A percentile compares a stretch with the other conserved stretches of the same genome.
These are phyloP conservation scores for Puya raimondii DNA, from an alignment of 176 grass and related monocot species.

Conservation along the genomic window DNA sequence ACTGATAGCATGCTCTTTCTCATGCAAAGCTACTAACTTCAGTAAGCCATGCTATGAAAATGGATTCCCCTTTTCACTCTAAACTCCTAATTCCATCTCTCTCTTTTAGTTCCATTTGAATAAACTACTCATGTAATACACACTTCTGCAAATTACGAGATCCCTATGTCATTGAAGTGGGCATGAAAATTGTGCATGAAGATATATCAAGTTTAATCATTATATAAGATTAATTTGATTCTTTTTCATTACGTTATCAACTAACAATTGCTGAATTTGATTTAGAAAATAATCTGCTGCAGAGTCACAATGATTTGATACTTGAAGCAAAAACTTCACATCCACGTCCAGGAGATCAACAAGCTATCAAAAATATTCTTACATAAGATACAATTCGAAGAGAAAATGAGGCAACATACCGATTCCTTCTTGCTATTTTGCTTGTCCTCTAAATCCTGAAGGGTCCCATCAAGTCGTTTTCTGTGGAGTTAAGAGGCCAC, in stretches of 20 bases:
- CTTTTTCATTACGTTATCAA: too few relatives aligned
- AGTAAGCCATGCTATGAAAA: background rate
- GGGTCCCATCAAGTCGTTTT: conserved; percentile 62
- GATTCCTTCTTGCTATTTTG: conserved; percentile 96
- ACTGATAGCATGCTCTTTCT: background rate
- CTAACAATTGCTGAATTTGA: too few relatives aligned
- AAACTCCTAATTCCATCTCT: background rate
- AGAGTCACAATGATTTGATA: too few relatives aligned
- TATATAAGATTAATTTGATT: too few relatives aligned
- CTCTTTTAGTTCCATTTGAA: background rate
- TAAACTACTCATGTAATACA: background rate
- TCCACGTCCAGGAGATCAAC: too few relatives aligned
- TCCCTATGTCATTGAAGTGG: too few relatives aligned
- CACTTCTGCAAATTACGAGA: background rate
- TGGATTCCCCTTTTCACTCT: background rate
- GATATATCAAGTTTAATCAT: too few relatives aligned
- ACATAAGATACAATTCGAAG: background rate
- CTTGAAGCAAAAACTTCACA: too few relatives aligned
- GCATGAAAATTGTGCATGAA: too few relatives aligned
- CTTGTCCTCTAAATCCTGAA: conserved; percentile 89
- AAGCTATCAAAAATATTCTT: too few relatives aligned
- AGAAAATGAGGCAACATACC: conserved; percentile 27
- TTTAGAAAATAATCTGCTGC: too few relatives aligned
- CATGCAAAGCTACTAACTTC: background rate
- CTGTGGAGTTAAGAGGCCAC: conserved; percentile 24